Conservation (phyloP, 257 asterid genomes). For the Linderniella brevidens region DNA sequence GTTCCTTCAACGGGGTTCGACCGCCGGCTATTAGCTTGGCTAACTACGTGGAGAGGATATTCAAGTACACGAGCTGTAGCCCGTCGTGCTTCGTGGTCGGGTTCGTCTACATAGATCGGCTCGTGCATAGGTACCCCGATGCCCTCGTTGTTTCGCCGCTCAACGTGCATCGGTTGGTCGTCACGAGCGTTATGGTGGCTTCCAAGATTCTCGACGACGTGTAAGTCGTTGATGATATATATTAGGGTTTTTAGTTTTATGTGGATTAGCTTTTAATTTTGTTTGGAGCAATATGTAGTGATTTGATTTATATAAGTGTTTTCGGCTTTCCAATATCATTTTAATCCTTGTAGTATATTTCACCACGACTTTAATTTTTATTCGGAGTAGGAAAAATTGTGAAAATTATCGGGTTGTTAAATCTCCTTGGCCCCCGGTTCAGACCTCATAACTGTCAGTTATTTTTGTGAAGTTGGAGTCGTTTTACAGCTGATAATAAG, state of each 20-base stretch:
- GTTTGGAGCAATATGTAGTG: neutral
- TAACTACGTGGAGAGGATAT: conserved; percentile 65
- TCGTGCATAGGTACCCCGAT: conserved; percentile 58
- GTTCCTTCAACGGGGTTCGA: conserved; percentile 48
- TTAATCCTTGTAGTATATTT: too few species aligned
- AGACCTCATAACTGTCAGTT: too few species aligned
- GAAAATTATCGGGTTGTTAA: too few species aligned
- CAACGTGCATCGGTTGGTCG: conserved; percentile 63
- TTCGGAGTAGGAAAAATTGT: too few species aligned
- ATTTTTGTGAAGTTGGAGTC: too few species aligned
- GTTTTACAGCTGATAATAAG: too few species aligned
- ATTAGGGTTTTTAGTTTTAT: neutral
- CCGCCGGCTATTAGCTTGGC: conserved; percentile 55
- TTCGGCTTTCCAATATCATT: too few species aligned
- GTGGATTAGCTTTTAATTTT: neutral
- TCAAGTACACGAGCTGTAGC: conserved; percentile 70
- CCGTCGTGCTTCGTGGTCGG: conserved; percentile 80
- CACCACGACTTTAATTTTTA: too few species aligned
- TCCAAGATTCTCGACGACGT: conserved; percentile 78
- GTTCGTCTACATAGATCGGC: conserved; percentile 58
- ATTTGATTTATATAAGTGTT: neutral
- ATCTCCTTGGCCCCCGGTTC: too few species aligned
- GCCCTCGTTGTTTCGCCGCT: conserved; percentile 49
- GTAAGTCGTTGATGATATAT: conserved; percentile 20
- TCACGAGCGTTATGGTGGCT: conserved; percentile 75